Base-by-base conservation (phyloP, 306 rosid genomes). In the Inga leiocalycina region DNA sequence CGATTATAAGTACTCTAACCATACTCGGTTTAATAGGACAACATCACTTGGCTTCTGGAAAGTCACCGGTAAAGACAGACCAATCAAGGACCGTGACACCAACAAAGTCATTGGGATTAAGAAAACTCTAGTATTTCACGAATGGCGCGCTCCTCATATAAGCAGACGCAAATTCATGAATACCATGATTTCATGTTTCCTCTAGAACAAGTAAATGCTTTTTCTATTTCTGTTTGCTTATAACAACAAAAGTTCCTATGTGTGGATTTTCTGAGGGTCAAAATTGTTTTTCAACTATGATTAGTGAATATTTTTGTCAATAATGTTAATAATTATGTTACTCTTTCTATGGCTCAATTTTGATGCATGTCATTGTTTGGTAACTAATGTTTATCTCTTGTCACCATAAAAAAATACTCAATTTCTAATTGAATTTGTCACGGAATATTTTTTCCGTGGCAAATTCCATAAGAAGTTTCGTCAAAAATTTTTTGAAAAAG, bases 41-140 rank as follows among this genome's bases (percentile, higher is more conserved):
- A 93, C 97, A 0, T 1, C 11, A 3, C 0, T 0, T 10, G 98
- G 98, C 5, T 93, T 0, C 71, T 95, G 98, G 98, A 93, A 93
- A 79, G 43, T 67, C 69, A 93, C 97, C 3, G 93, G 98, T 1
- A 48, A 9, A 4, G 92, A 86, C 5, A 59, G 91, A 8, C 6
- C 4, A 0, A 77, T 93, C 54, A 87, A 16, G 84, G 74, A 3
- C 1, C 61, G 41, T 5, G 85, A 67, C 20, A 88, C 78, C 19
- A 79, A 61, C 43, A 39, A 8, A 0, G 76, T 85, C 35, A 88
- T 93, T 80, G 98, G 93, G 3, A 82, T 62, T 14, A 93, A 87
- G 88, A 91, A 84, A 83, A 90, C 80, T 30, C 72, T 95, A 76
- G 93, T 90, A 46, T 95, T 84, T 71, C 19, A 90, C 5, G 0